Percentiles rank a stretch among this genome's conserved stretches.
Conservation (phyloP, 1,284 basidiomycete genomes). For the Moesziomyces parantarcticus region DNA sequence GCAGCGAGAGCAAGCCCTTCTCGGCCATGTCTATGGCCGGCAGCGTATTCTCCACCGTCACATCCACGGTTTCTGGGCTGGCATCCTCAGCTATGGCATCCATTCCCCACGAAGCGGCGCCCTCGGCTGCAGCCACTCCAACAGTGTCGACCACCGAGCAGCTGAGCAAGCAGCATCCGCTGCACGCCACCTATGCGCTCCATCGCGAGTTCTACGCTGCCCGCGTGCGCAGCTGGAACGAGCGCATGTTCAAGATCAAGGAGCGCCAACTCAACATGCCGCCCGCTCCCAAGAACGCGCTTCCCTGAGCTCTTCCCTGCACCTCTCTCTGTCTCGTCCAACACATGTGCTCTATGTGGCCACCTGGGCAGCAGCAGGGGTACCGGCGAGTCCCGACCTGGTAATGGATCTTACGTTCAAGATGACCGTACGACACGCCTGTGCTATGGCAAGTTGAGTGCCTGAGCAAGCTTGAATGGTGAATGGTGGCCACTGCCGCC, state of each 20-base stretch:
- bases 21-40: constrained; percentile 30
- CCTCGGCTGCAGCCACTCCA: constrained; percentile 11
- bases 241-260: constrained; percentile 40
- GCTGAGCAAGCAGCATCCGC: constrained; percentile 22
- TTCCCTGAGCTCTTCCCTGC: constrained; percentile 6
- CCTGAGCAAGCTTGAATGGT: too few relatives aligned
- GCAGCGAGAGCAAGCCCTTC: constrained; percentile 26
- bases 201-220: constrained; percentile 58
- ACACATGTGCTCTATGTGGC: too few relatives aligned
- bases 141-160: constrained; percentile 10
- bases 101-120: constrained; percentile 12
- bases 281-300: constrained; percentile 32
- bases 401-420: too few relatives aligned
- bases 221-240: constrained; percentile 46
- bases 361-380: too few relatives aligned
- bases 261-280: constrained; percentile 54
- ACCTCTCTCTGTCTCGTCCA: too few relatives aligned
- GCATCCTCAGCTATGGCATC: constrained; percentile 27
- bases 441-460: too few relatives aligned
- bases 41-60: constrained; percentile 39
- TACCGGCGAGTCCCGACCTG: too few relatives aligned
- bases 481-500: too few relatives aligned
- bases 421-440: too few relatives aligned
- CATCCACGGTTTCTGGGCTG: constrained; percentile 36
- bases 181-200: constrained; percentile 50